Base-by-base conservation (phyloP, 2,329 filamentous ascomycete species). In the Fragosphaeria purpurea region DNA sequence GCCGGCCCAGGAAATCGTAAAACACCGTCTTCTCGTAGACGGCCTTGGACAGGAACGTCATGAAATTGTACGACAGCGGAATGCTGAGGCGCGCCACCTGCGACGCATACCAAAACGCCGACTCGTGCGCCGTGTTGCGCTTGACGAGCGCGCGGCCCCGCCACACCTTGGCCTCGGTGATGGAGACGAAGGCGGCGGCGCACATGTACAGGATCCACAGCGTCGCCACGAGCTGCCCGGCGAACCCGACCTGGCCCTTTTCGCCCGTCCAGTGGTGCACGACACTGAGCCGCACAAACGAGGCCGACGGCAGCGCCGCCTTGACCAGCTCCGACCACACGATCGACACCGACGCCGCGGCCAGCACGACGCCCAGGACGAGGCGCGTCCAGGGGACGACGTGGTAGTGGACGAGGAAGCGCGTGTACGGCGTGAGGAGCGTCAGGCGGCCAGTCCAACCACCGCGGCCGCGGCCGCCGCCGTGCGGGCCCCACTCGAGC, bases 121-220 rank as follows among this genome's bases (percentile, higher is more conserved):
- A 88, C 64, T 97, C 93, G 54, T 88, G 83, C 52, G 94, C 91
- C 0, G 93, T 98, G 62, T 95, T 93, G 51, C 93, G 83, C 53
- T 80, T 82, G 44, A 97, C 91, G 6, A 98, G 74, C 0, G 93
- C 91, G 37, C 93, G 82, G 46, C 94, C 93, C 51, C 93, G 86
- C 93, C 93, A 98, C n/a, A 96, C 89, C 62, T 93, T 94, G 59
- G 95, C 88, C 63, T 95, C 88, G 11, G 85, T 88, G 61, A 98
- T 83, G 7, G 89, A 90, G 51, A 82, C 86, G 47, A 97, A 78
- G 5, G 93, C 88, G 44, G 89, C 89, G 11, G 86, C 76, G 65
- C 87, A 95, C 93, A 98, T 98, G 72, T 98, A 98, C 51, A 90
- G 75, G 54, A 98, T 83, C 93, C 93, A 98, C 11, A 81, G 71